Percentiles rank a stretch among this genome's conserved stretches.
phyloP scores from a whole-genome alignment of 345 rosid genomes.

The Corymbia maculata region DNA sequence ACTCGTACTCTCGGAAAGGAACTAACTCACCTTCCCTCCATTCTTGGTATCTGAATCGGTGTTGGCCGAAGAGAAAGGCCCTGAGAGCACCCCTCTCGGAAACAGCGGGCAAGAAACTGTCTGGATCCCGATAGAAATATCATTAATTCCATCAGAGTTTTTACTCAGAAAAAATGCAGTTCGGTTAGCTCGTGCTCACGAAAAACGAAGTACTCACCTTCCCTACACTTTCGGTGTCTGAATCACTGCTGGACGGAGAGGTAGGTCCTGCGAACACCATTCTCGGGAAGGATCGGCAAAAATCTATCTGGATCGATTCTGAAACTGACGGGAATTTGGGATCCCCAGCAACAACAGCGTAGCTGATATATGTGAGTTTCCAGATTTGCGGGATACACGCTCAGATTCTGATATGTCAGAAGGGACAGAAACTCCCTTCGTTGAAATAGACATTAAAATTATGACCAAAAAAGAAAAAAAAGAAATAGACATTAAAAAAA shows the following conservation, averaged over 20 bases:
- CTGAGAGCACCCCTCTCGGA: not conserved
- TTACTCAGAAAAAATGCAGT: not conserved
- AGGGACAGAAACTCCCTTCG: not conserved
- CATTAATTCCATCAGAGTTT: not conserved
- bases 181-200: not conserved
- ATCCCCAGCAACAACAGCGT: not conserved
- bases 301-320: not conserved
- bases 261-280: not conserved
- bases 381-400: not conserved
- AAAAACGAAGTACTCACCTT: not conserved
- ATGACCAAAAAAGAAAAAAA: too few species aligned
- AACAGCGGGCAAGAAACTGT: not conserved
- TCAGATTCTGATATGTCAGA: not conserved
- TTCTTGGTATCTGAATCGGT: not conserved
- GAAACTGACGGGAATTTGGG: not conserved
- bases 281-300: not conserved
- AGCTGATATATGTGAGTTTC: not conserved
- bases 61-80: not conserved
- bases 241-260: not conserved
- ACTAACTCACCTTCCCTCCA: not conserved
- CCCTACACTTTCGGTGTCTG: not conserved
- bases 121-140: not conserved
- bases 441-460: not conserved
- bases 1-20: not conserved
- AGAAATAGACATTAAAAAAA: too few species aligned